Evolutionary conservation across 2,329 filamentous ascomycete genomes (phyloP).

Genomic region (Rhynchosporium agropyri): DNA sequence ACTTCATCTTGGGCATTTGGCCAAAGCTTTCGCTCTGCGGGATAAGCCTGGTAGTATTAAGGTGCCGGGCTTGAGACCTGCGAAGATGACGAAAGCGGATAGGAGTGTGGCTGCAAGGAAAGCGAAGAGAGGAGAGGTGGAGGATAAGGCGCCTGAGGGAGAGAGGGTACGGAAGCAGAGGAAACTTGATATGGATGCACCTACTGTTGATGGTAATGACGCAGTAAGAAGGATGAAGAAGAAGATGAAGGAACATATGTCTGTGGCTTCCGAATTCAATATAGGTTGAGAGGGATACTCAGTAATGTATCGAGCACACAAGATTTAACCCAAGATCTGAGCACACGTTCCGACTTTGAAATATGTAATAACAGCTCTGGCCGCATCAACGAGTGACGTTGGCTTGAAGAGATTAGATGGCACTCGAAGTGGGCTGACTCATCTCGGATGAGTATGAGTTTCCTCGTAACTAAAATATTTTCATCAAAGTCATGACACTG

Average conservation of each 20-base stretch:
- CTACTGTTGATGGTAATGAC: slow-evolving; percentile 55
- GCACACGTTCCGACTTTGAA: background rate
- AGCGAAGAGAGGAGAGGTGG: slow-evolving; percentile 44
- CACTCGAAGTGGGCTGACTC: too few species aligned
- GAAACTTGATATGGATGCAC: slow-evolving; percentile 44
- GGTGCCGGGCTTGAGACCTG: slow-evolving; percentile 49
- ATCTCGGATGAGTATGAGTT: too few species aligned
- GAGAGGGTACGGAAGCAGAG: slow-evolving; percentile 43
- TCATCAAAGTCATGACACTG: too few species aligned
- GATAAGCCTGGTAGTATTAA: slow-evolving; percentile 87
- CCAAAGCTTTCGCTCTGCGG: slow-evolving; percentile 88
- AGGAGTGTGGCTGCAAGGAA: slow-evolving; percentile 45
- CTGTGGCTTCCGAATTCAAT: slow-evolving; percentile 67
- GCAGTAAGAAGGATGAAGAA: slow-evolving; percentile 66
- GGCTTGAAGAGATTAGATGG: too few species aligned
- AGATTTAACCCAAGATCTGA: background rate
- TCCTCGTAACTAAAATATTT: too few species aligned
- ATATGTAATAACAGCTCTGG: background rate
- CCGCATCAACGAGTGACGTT: too few species aligned
- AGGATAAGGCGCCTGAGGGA: slow-evolving; percentile 42
- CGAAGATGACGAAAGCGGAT: slow-evolving; percentile 46
- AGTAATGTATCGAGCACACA: background rate
- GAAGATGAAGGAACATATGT: slow-evolving; percentile 60
- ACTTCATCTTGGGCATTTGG: slow-evolving; percentile 87
- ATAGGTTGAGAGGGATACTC: slow-evolving; percentile 52